Percentiles rank a stretch among this genome's conserved stretches.
phyloP scores from a whole-genome alignment of 495 filamentous ascomycete genomes.

The Penicillium fimorum region DNA sequence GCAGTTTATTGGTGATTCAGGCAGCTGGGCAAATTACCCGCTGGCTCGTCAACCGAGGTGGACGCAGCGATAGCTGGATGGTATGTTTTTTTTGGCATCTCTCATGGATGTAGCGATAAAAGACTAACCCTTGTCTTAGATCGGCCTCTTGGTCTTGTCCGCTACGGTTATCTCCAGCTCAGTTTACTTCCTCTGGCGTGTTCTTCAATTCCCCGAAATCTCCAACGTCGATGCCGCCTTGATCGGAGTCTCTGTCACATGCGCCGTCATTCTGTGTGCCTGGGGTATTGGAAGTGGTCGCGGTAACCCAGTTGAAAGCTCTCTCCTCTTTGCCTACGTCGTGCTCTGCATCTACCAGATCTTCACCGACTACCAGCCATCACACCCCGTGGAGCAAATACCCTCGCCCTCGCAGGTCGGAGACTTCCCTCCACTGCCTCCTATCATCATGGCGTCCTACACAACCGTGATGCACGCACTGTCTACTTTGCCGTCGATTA shows the following conservation, averaged over 20 bases:
- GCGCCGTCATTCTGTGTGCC: conserved; percentile 84
- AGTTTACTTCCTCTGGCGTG: conserved; percentile 94
- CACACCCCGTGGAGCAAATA: conserved; percentile 55
- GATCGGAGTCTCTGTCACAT: conserved; percentile 88
- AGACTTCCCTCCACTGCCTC: conserved; percentile 91
- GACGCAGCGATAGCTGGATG: conserved; percentile 95
- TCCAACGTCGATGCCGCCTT: conserved; percentile 90
- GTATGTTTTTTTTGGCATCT: conserved; percentile 52
- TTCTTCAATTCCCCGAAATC: conserved; percentile 89
- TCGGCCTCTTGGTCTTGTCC: conserved; percentile 80
- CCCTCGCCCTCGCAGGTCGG: conserved; percentile 56
- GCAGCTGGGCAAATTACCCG: conserved; percentile 91
- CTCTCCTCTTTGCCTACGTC: conserved; percentile 92
- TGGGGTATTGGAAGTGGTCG: conserved; percentile 94
- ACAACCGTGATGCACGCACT: conserved; percentile 84
- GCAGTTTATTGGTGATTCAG: conserved; percentile 93
- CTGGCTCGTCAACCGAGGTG: conserved; percentile 85
- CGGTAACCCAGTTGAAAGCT: conserved; percentile 94
- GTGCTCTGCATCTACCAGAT: conserved; percentile 98
- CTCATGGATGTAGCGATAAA: conserved; percentile 22
- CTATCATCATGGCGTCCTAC: conserved; percentile 98
- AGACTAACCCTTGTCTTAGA: conserved; percentile 51
- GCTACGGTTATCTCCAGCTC: conserved; percentile 89
- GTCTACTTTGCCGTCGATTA: conserved; percentile 74
- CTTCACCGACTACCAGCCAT: conserved; percentile 95